These are phyloP conservation scores for Trichoderma citrinoviride DNA, from an alignment of 2,329 filamentous ascomycete species.

Conservation along the genomic window DNA sequence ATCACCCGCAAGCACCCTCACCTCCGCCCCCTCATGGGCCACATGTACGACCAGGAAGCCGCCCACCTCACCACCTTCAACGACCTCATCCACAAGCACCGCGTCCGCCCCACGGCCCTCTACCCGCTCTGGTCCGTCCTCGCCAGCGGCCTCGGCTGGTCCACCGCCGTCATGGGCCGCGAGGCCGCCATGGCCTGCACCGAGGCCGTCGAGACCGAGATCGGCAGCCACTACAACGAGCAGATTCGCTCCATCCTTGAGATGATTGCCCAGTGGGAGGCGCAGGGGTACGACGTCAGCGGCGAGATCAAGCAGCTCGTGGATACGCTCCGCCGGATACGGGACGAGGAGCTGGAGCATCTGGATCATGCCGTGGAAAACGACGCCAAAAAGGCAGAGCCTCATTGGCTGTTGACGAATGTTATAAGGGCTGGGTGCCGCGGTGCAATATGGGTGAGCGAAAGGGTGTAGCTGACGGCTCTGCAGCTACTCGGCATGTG, in stretches of 20 bases:
- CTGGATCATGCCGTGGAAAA: slow-evolving; percentile 92
- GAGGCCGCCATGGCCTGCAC: slow-evolving; percentile 99
- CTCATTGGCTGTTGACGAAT: slow-evolving; percentile 84
- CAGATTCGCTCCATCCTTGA: slow-evolving; percentile 80
- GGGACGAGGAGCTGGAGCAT: slow-evolving; percentile 96
- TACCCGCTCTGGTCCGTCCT: slow-evolving; percentile 85
- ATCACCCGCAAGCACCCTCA: slow-evolving; percentile 78
- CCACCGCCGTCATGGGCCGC: slow-evolving; percentile 80
- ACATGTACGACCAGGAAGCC: slow-evolving; percentile 98
- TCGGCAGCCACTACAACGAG: slow-evolving; percentile 91
- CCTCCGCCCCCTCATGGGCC: slow-evolving; percentile 84
- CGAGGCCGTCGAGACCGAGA: slow-evolving; percentile 97
- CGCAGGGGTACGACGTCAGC: slow-evolving; percentile 74
- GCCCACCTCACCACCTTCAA: slow-evolving; percentile 88
- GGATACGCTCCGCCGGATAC: slow-evolving; percentile 71
- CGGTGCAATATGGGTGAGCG: slow-evolving; percentile 88
- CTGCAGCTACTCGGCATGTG: background rate
- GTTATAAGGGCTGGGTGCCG: slow-evolving; percentile 87
- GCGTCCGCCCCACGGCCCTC: slow-evolving; percentile 86
- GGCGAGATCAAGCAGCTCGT: slow-evolving; percentile 73
- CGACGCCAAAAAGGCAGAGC: slow-evolving; percentile 84
- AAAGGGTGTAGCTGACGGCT: slow-evolving; percentile 54
- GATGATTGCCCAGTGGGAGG: slow-evolving; percentile 75
- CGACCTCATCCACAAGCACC: slow-evolving; percentile 74
- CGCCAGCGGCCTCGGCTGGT: slow-evolving; percentile 81